Evolutionary conservation across 2,329 filamentous ascomycete genomes (phyloP).

Genomic region (Alternaria consortialis): DNA sequence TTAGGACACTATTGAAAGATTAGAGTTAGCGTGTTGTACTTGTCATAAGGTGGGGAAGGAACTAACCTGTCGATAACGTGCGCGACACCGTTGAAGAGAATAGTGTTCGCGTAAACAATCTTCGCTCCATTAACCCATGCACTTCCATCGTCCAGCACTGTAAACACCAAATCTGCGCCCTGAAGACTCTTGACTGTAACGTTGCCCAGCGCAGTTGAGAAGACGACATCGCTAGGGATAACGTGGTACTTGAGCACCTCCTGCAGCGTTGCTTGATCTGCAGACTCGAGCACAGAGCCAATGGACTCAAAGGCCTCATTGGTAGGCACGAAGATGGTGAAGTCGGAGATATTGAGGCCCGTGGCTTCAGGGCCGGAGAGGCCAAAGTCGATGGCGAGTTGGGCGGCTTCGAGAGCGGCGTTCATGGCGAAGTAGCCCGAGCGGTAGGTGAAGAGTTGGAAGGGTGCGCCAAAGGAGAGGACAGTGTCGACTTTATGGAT

Average conservation of each 20-base stretch:
- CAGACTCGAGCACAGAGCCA: constrained; percentile 32
- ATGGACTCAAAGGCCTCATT: constrained; percentile 76
- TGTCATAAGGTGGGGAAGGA: no score
- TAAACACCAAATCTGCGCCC: constrained; percentile 33
- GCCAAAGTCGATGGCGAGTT: constrained; percentile 35
- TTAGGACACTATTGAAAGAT: constrained; percentile 19
- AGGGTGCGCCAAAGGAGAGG: constrained; percentile 35
- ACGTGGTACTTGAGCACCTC: constrained; percentile 39
- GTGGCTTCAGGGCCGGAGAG: constrained; percentile 18
- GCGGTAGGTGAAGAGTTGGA: constrained; percentile 40
- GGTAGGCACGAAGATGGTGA: constrained; percentile 81
- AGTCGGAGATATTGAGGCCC: constrained; percentile 61
- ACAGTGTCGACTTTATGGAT: constrained; percentile 41
- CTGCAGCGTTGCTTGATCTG: constrained; percentile 30
- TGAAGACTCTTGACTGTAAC: constrained; percentile 34
- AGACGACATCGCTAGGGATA: constrained; percentile 38
- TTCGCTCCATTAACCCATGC: constrained; percentile 38
- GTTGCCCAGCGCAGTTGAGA: constrained; percentile 37
- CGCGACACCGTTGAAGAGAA: constrained; percentile 38
- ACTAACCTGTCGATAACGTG: constrained; percentile 38
- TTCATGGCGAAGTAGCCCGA: constrained; percentile 38
- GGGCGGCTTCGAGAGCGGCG: constrained; percentile 18
- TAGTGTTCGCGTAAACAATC: constrained; percentile 35
- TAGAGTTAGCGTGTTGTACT: background rate
- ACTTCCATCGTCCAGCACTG: constrained; percentile 34